Base-by-base conservation (phyloP, 495 filamentous ascomycete species). In the Tuber magnatum region DNA sequence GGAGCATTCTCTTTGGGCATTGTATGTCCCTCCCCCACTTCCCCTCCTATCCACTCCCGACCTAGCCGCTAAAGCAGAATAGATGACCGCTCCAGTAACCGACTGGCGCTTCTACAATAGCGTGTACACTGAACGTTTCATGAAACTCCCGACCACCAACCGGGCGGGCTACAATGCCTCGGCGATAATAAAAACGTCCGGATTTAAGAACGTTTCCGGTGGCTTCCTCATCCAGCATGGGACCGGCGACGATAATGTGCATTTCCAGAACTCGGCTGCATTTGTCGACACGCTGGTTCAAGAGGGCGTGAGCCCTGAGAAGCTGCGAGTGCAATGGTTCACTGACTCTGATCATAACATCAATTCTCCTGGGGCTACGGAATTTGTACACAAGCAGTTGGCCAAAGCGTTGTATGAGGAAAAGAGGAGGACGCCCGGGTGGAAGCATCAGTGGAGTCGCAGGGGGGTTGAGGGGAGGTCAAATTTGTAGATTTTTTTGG, bases 81-180 rank as follows among this genome's bases (percentile, higher is more conserved):
- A 78, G 77, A 79, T 79, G 18, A 87, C 87, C 0, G 87, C 87
- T 0, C 88, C 88, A 0, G 87, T 88, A 3, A 84, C 83, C 22
- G 88, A 89, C 80, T 90, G 88, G 89, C 84, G 87, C 8, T 87
- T 89, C 82, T 90, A 90, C 83, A 89, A 90, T 76, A 86, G 80
- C 74, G 86, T 91, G 82, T 91, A 90, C 83, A 89, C 89, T 16
- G 88, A 91, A 82, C 84, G 89, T 38, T 90, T 89, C 80, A 90
- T 90, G 89, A 89, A 90, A 76, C 87, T 84, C n/a, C 83, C 85
- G 1, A 76, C 80, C 56, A 73, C 80, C 43, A 90, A 91, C 79
- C 74, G 76, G 0, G 85, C 71, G 0, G 88, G 87, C 35, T 89
- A 90, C 78, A 81, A 81, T 43, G 81, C 80, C 69, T 83, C 85